Evolutionary conservation across 441 rosid genomes (phyloP).

Genomic region (Arabidopsis hybrid): DNA sequence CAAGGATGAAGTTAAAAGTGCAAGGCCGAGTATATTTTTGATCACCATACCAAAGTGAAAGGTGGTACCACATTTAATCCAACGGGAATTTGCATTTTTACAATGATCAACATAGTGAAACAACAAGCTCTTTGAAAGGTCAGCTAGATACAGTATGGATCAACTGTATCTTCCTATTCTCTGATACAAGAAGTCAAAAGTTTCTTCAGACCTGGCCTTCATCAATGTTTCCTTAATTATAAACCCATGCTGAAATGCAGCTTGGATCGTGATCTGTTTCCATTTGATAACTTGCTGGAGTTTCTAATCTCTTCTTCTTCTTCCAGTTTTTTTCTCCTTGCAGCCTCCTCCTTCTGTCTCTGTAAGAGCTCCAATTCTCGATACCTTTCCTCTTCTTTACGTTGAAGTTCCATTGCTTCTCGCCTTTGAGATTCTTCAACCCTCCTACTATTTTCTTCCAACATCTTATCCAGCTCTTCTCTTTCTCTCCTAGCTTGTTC

Average conservation of each 20-base stretch:
- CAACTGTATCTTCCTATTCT: constrained; percentile 15
- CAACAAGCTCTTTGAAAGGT: constrained; percentile 21
- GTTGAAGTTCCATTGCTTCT: constrained; percentile 72
- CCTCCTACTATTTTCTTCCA: constrained; percentile 67
- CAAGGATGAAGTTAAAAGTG: not conserved
- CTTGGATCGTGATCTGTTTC: constrained; percentile 57
- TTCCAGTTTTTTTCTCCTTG: constrained; percentile 61
- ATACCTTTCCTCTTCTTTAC: constrained; percentile 69
- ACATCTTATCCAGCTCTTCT: constrained; percentile 73
- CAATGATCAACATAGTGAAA: constrained; percentile 6
- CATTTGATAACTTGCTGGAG: constrained; percentile 49
- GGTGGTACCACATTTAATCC: constrained; percentile 1
- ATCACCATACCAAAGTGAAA: not conserved
- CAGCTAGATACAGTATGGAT: not conserved
- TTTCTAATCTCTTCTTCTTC: constrained; percentile 66
- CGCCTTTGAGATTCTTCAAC: constrained; percentile 70
- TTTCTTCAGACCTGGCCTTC: constrained; percentile 2
- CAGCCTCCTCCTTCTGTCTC: constrained; percentile 72
- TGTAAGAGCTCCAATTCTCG: constrained; percentile 68
- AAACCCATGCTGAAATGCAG: constrained; percentile 46
- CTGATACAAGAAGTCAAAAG: constrained; percentile 8
- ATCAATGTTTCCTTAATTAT: not conserved
- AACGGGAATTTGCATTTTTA: not conserved
- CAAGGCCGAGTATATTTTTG: not conserved
- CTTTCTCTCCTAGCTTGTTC: constrained; percentile 70